Evolutionary conservation across 2,329 filamentous ascomycete genomes (phyloP).

Genomic region (Verruconis gallopava): DNA sequence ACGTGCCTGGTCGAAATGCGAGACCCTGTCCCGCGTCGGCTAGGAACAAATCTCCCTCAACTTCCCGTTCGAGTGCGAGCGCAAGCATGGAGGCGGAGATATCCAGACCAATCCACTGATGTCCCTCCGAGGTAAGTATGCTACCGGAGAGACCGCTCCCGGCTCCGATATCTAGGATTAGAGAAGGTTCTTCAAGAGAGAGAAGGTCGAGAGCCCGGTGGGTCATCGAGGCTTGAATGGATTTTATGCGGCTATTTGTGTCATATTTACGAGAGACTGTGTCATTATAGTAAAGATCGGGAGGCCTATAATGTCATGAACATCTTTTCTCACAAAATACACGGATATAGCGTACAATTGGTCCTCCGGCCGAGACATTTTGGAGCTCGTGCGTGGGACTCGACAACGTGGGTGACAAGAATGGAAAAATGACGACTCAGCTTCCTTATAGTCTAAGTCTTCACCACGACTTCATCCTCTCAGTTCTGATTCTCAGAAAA

Average conservation of each 20-base stretch:
- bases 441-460: neutral
- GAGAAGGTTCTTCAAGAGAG: conserved; percentile 60
- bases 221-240: conserved; percentile 92
- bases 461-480: neutral
- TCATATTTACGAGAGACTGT: conserved; percentile 94
- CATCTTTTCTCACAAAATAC: conserved; percentile 13
- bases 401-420: no score
- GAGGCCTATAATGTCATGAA: conserved; percentile 46
- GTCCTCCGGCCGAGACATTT: conserved; percentile 95
- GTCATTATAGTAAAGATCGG: conserved; percentile 97
- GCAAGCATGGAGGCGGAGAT: conserved; percentile 95
- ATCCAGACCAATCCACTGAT: conserved; percentile 97
- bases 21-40: conserved; percentile 93
- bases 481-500: neutral
- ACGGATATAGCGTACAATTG: conserved; percentile 50
- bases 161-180: conserved; percentile 95
- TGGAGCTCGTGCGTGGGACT: conserved; percentile 29
- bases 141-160: conserved; percentile 90
- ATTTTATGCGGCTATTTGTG: conserved; percentile 86
- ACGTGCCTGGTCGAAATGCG: conserved; percentile 80
- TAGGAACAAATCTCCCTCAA: conserved; percentile 85
- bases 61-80: conserved; percentile 78
- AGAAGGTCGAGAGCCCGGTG: conserved; percentile 85
- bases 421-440: neutral
- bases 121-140: conserved; percentile 79